Percentiles rank a stretch among this genome's conserved stretches.
These are phyloP conservation scores for Dioscorea dumetorum DNA, from an alignment of 106 monocot species.

Conservation along the genomic window DNA sequence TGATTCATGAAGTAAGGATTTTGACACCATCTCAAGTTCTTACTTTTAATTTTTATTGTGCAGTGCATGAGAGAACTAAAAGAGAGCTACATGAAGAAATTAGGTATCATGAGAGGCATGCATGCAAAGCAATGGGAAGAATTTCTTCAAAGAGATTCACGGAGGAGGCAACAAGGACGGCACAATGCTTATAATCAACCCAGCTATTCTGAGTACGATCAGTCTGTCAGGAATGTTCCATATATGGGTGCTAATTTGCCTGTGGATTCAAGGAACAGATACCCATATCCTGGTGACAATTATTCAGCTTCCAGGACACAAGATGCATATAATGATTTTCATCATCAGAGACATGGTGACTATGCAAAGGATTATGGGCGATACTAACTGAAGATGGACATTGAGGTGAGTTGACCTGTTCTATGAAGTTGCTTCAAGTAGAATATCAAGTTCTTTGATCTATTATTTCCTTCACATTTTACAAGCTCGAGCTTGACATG, in stretches of 20 bases:
- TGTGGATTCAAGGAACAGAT: slow-evolving; percentile 36
- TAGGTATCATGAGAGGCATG: slow-evolving; percentile 34
- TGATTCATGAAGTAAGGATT: too few species aligned
- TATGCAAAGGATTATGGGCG: slow-evolving; percentile 46
- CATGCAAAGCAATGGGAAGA: slow-evolving; percentile 81
- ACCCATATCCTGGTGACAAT: slow-evolving; percentile 43
- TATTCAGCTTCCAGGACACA: slow-evolving; percentile 45
- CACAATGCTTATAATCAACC: slow-evolving; percentile 46
- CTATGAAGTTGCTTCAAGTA: slow-evolving; percentile 8
- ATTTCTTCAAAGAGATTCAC: slow-evolving; percentile 51
- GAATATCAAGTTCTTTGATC: not conserved
- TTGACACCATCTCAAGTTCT: too few species aligned
- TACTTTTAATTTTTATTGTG: not conserved
- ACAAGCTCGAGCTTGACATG: not conserved
- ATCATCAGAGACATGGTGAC: slow-evolving; percentile 36
- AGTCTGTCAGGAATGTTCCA: slow-evolving; percentile 29
- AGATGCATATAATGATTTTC: slow-evolving; percentile 55
- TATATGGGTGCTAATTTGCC: slow-evolving; percentile 25
- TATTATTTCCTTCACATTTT: too few species aligned
- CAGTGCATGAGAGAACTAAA: slow-evolving; percentile 58
- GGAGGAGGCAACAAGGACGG: slow-evolving; percentile 36
- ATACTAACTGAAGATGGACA: slow-evolving; percentile 23
- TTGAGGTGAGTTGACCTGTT: slow-evolving; percentile 47
- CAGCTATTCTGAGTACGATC: slow-evolving; percentile 43
- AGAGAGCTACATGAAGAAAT: slow-evolving; percentile 64